phyloP scores from a whole-genome alignment of 2,329 filamentous ascomycete genomes.

The Colletotrichum lindemuthianum region DNA sequence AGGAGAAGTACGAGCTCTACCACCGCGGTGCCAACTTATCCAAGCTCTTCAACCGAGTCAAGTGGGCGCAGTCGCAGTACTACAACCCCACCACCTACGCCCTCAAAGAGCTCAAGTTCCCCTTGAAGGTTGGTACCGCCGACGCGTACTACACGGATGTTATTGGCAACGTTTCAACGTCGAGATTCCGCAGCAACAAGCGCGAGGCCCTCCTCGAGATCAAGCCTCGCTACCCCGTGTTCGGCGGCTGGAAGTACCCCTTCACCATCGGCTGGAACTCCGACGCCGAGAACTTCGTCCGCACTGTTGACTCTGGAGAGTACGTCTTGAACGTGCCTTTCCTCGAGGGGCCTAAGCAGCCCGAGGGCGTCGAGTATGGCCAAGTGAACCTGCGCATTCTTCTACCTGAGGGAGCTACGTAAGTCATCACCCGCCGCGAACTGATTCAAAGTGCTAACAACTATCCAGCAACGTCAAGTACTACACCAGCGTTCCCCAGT shows the following conservation, averaged over 20 bases:
- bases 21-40: constrained; percentile 86
- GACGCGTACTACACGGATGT: constrained; percentile 96
- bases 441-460: constrained; percentile 44
- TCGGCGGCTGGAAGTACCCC: constrained; percentile 97
- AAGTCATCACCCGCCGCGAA: constrained; percentile 50
- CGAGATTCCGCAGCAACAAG: constrained; percentile 80
- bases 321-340: constrained; percentile 92
- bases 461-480: constrained; percentile 80
- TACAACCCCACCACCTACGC: constrained; percentile 82
- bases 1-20: constrained; percentile 90
- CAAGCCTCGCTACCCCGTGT: constrained; percentile 94
- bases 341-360: constrained; percentile 87
- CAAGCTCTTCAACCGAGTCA: constrained; percentile 78
- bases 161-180: constrained; percentile 97
- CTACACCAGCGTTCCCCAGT: constrained; percentile 75
- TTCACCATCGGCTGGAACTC: constrained; percentile 98
- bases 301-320: constrained; percentile 63
- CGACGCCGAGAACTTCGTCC: constrained; percentile 80
- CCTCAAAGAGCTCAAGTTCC: constrained; percentile 83
- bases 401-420: constrained; percentile 90
- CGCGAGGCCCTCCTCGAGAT: constrained; percentile 87
- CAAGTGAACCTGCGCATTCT: constrained; percentile 83
- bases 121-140: constrained; percentile 79
- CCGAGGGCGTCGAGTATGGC: constrained; percentile 88
- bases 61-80: constrained; percentile 78